Percentiles rank a stretch among this genome's conserved stretches.
phyloP scores from a whole-genome alignment of 768 basidiomycete genomes.

The Rhodosporidiobolus sp. region DNA sequence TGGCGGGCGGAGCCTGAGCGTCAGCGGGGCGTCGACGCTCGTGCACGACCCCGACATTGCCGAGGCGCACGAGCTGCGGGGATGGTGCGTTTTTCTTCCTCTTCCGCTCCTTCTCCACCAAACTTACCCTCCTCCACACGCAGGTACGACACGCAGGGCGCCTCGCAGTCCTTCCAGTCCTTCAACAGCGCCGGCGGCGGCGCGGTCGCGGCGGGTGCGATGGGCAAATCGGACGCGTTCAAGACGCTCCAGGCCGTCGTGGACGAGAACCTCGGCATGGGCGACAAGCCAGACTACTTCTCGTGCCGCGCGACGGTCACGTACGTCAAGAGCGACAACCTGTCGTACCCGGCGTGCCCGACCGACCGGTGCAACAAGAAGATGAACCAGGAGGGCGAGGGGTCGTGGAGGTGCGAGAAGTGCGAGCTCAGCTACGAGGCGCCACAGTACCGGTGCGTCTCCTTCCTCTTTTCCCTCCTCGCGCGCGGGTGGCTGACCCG shows the following conservation, averaged over 20 bases:
- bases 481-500: background rate
- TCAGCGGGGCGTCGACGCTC: slow-evolving; percentile 76
- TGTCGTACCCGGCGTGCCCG: slow-evolving; percentile 86
- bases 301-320: slow-evolving; percentile 75
- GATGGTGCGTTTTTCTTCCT: slow-evolving; percentile 60
- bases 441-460: slow-evolving; percentile 74
- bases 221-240: slow-evolving; percentile 66
- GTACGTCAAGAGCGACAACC: slow-evolving; percentile 71
- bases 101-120: background rate
- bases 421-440: slow-evolving; percentile 67
- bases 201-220: slow-evolving; percentile 52
- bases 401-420: slow-evolving; percentile 85
- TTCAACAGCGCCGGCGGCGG: slow-evolving; percentile 55
- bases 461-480: background rate
- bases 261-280: slow-evolving; percentile 61
- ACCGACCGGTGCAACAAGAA: slow-evolving; percentile 83
- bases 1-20: slow-evolving; percentile 79
- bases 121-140: background rate
- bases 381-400: slow-evolving; percentile 63
- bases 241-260: slow-evolving; percentile 72
- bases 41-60: slow-evolving; percentile 83
- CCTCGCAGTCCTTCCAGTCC: slow-evolving; percentile 64
- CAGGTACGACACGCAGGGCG: slow-evolving; percentile 69
- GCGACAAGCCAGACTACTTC: slow-evolving; percentile 75
- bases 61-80: slow-evolving; percentile 78